Percentiles rank a stretch among this genome's conserved stretches.
phyloP scores from a whole-genome alignment of 345 rosid genomes.

The Punica granatum region DNA sequence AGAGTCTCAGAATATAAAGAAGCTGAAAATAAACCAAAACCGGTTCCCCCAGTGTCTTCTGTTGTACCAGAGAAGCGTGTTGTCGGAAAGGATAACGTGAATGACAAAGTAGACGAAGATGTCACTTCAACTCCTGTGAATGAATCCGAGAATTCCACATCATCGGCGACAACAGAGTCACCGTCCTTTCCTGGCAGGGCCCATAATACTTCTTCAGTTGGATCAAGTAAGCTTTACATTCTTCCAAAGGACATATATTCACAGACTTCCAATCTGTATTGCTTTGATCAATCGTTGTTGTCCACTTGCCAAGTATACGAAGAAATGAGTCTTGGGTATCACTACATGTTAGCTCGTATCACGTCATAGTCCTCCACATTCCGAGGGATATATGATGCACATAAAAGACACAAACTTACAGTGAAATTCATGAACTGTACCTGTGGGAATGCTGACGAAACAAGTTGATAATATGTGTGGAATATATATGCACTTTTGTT shows the following conservation, averaged over 20 bases:
- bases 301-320: not conserved
- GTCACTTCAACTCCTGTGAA: not conserved
- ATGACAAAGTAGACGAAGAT: constrained; percentile 1
- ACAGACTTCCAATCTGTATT: not conserved
- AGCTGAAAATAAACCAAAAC: constrained; percentile 4
- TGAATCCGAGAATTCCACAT: constrained; percentile 18
- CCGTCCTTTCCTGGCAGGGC: constrained; percentile 11
- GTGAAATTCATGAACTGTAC: not conserved
- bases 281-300: not conserved
- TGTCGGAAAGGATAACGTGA: constrained; percentile 10
- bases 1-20: constrained; percentile 14
- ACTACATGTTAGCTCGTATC: not conserved
- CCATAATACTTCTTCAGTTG: constrained; percentile 27
- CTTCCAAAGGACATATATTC: not conserved
- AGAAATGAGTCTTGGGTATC: not conserved
- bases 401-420: not conserved
- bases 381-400: not conserved
- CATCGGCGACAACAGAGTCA: constrained; percentile 11
- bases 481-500: not conserved
- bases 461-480: not conserved
- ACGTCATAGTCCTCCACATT: not conserved
- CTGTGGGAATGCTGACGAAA: not conserved
- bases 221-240: constrained; percentile 35
- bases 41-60: constrained; percentile 3
- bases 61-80: constrained; percentile 2